phyloP scores from a whole-genome alignment of 345 rosid species.

The Lenwebbia sp. region DNA sequence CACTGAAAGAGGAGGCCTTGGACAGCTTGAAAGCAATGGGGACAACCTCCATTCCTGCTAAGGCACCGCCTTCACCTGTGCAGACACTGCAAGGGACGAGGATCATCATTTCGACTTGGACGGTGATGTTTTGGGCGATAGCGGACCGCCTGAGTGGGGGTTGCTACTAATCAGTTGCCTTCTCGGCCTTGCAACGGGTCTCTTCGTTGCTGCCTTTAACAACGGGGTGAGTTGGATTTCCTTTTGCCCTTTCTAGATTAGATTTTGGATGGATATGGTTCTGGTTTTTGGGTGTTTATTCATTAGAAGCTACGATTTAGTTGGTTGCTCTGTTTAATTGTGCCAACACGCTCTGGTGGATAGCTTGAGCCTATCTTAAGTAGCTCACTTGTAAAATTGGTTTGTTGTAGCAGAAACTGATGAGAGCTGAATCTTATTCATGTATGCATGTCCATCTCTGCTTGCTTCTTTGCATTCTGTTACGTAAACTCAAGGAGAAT shows the following conservation, averaged over 20 bases:
- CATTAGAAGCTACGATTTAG: background rate
- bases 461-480: too few relatives aligned
- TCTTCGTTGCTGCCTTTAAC: constrained; percentile 86
- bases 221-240: constrained; percentile 40
- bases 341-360: background rate
- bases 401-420: too few relatives aligned
- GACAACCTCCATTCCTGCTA: constrained; percentile 39
- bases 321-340: background rate
- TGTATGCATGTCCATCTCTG: too few relatives aligned
- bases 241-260: background rate
- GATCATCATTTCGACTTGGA: constrained; percentile 8
- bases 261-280: background rate
- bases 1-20: constrained; percentile 75
- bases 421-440: too few relatives aligned
- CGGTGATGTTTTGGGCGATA: constrained; percentile 49
- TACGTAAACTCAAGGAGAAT: too few relatives aligned
- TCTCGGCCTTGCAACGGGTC: constrained; percentile 84
- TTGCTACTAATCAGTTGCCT: constrained; percentile 83
- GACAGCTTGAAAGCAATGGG: constrained; percentile 56
- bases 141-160: constrained; percentile 95
- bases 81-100: constrained; percentile 42
- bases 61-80: constrained; percentile 55
- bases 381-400: too few relatives aligned
- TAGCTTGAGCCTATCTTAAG: too few relatives aligned
- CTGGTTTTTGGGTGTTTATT: background rate